Evolutionary conservation across 306 rosid species (phyloP).

Genomic region (Trifolium subterraneum): DNA sequence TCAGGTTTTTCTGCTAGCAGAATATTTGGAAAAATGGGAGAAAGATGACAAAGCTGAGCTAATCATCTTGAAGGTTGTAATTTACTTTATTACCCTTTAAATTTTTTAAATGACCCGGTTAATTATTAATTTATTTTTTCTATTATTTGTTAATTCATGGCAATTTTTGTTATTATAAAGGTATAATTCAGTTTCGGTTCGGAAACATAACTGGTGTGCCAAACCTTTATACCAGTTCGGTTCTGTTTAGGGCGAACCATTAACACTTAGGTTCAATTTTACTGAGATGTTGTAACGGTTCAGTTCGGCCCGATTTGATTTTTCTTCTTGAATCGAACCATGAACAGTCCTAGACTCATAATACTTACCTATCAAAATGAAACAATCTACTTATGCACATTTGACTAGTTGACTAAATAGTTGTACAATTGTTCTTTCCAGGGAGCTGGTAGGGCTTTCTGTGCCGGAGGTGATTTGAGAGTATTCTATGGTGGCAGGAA

Average conservation of each 20-base stretch:
- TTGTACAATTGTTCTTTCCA: conserved; percentile 38
- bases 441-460: conserved; percentile 95
- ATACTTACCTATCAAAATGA: neutral
- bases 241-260: neutral
- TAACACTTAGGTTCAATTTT: neutral
- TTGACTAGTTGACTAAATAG: conserved; percentile 24
- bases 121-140: neutral
- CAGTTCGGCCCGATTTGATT: neutral
- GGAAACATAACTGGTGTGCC: neutral
- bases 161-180: neutral
- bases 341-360: neutral
- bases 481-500: conserved; percentile 84
- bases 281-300: neutral
- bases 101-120: neutral
- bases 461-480: conserved; percentile 93
- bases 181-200: too few species aligned
- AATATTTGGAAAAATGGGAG: conserved; percentile 89
- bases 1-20: conserved; percentile 82
- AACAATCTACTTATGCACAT: neutral
- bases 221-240: neutral
- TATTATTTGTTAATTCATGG: neutral
- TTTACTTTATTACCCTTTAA: conserved; percentile 29
- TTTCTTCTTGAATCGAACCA: too few species aligned
- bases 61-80: conserved; percentile 75
- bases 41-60: conserved; percentile 78